Percentiles rank a stretch among this genome's conserved stretches.
phyloP scores from a whole-genome alignment of 169 alveolate species.

The Cryptosporidium bovis region DNA sequence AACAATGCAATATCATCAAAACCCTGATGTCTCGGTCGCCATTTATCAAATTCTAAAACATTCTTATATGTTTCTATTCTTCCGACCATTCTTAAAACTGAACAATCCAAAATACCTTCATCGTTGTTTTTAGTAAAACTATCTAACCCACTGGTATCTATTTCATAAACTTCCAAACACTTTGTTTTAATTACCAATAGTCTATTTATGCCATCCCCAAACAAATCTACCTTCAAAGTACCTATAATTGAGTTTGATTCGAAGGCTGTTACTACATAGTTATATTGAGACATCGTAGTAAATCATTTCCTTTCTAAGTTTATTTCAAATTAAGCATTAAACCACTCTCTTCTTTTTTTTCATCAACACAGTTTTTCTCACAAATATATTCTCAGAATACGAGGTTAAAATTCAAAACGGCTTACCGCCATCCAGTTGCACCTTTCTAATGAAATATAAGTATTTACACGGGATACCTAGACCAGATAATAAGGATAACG shows the following conservation, averaged over 20 bases:
- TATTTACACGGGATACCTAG: no score
- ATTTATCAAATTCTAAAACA: slow-evolving; percentile 21
- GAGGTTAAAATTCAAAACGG: no score
- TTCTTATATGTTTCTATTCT: slow-evolving; percentile 29
- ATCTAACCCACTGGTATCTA: background rate
- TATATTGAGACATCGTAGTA: slow-evolving; percentile 66
- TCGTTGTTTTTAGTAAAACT: background rate
- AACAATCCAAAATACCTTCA: slow-evolving; percentile 10
- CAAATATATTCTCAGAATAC: no score
- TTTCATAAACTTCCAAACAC: slow-evolving; percentile 42
- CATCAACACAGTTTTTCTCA: no score
- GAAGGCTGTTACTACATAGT: slow-evolving; percentile 66
- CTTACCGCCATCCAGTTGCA: no score
- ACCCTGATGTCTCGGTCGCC: slow-evolving; percentile 46
- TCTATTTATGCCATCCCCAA: slow-evolving; percentile 61
- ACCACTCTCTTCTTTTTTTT: no score
- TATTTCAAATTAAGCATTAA: no score
- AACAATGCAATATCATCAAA: slow-evolving; percentile 46
- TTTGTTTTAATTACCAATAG: slow-evolving; percentile 29
- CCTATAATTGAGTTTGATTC: slow-evolving; percentile 56
- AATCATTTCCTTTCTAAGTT: background rate
- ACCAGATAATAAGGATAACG: no score
- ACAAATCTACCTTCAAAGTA: slow-evolving; percentile 37
- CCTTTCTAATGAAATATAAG: no score
- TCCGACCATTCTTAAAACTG: slow-evolving; percentile 57